A percentile compares a stretch with the other conserved stretches of the same genome.
Evolutionary conservation across 495 filamentous ascomycete genomes (phyloP).

Genomic region (Talaromyces stipitatus): DNA sequence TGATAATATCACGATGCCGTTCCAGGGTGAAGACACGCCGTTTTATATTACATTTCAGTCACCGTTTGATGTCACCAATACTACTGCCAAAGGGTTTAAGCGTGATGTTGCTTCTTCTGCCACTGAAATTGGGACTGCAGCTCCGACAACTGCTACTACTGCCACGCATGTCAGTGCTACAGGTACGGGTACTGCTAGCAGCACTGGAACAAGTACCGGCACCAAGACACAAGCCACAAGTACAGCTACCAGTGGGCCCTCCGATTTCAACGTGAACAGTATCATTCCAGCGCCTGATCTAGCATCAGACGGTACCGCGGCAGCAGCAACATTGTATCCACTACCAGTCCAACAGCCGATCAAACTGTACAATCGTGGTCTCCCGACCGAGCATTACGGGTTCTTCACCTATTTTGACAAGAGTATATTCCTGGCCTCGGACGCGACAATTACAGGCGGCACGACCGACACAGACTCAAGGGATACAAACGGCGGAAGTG

Average conservation of each 20-base stretch:
- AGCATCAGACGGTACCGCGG: constrained; percentile 60
- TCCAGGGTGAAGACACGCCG: constrained; percentile 44
- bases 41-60: constrained; percentile 43
- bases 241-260: not conserved
- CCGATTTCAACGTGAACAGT: constrained; percentile 37
- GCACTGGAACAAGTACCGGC: not conserved
- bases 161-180: not conserved
- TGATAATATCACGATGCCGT: constrained; percentile 56
- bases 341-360: constrained; percentile 68
- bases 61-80: constrained; percentile 15
- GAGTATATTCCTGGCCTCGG: constrained; percentile 67
- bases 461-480: constrained; percentile 28
- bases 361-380: constrained; percentile 75
- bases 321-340: constrained; percentile 59
- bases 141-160: not conserved
- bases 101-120: not conserved
- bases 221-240: not conserved
- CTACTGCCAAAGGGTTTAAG: not conserved
- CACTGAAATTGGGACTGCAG: not conserved
- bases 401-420: constrained; percentile 92
- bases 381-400: constrained; percentile 78
- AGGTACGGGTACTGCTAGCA: constrained; percentile 7
- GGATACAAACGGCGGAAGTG: constrained; percentile 60
- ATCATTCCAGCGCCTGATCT: constrained; percentile 54
- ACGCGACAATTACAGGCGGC: constrained; percentile 27